Base-by-base conservation (phyloP, 1,284 basidiomycete species). In the Leucoagaricus sp. region DNA sequence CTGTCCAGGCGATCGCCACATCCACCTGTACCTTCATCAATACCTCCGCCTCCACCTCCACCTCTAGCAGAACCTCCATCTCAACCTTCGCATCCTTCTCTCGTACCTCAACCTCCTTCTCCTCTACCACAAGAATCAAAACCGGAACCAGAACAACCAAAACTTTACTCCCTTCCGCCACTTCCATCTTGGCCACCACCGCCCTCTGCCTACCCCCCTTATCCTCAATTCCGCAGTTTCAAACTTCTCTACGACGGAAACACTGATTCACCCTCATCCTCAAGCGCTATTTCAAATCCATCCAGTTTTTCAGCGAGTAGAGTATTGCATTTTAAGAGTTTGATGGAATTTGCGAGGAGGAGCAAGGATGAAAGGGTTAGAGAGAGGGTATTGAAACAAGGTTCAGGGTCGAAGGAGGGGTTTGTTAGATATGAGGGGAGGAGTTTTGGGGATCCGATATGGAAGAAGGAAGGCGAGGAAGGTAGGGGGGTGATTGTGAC, bases 211-310 rank as follows among this genome's bases (percentile, higher is more conserved):
- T 31, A 19, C 26, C 29, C 28, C 33, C 29, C 21, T 36, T 38
- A 73, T 31, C 78, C 72, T 54, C n/a, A 34, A 12, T 29, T 15
- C 46, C 13, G 17, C 17, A 69, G 82, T 41, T 87, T 78, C 72
- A 84, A 81, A 63, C 76, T 90, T 13, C 66, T 87, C 9, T 91
- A 81, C 66, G 89, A 92, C 65, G 80, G 84, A 36, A 62, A 72
- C 2, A 65, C 79, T 15, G 75, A 76, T 53, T 57, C 64, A 26
- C 36, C 57, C 1, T 45, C 61, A 10, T 51, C 60, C 21, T 51
- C 61, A 5, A 49, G 58, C 15, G 48, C 59, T 21, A 51, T 52
- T 17, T 58, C 58, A 59, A 61, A 60, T 59, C 33, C 54, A 49
- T 53, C 40, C 4, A 15, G 12, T 4, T 7, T n/a, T 7, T 15